These are phyloP conservation scores for Didymella sp. DNA, from an alignment of 2,329 filamentous ascomycete species.

Conservation along the genomic window DNA sequence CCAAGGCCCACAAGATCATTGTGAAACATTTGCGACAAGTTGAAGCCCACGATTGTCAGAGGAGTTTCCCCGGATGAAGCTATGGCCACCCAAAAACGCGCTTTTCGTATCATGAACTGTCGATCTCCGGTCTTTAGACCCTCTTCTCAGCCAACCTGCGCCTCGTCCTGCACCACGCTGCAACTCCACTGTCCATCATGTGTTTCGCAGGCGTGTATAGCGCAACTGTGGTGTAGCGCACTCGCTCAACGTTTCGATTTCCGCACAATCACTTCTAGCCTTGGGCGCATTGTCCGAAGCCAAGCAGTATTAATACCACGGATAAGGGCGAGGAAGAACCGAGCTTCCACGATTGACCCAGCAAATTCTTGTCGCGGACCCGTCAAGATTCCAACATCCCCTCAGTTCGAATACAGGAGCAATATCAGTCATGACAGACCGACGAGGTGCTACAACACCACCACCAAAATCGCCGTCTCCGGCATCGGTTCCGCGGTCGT, in stretches of 20 bases:
- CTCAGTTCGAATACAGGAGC: neutral
- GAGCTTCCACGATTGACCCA: neutral
- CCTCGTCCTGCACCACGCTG: slow-evolving; percentile 24
- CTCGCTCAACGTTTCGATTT: neutral
- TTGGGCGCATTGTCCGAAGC: neutral
- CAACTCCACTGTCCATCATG: slow-evolving; percentile 20
- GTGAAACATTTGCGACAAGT: slow-evolving; percentile 18
- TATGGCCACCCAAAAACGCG: slow-evolving; percentile 23
- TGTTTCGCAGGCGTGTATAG: slow-evolving; percentile 11
- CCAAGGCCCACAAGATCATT: slow-evolving; percentile 15
- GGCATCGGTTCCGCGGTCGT: slow-evolving; percentile 25
- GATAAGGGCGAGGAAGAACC: slow-evolving; percentile 15
- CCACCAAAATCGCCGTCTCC: slow-evolving; percentile 29
- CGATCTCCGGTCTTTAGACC: slow-evolving; percentile 28
- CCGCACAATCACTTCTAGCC: neutral
- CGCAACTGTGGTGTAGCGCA: slow-evolving; percentile 9
- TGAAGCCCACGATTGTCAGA: slow-evolving; percentile 18
- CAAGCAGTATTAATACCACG: slow-evolving; percentile 2
- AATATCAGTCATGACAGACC: slow-evolving; percentile 25
- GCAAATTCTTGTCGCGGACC: slow-evolving; percentile 1
- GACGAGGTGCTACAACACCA: slow-evolving; percentile 22
- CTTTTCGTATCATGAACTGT: slow-evolving; percentile 16
- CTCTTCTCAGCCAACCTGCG: slow-evolving; percentile 31
- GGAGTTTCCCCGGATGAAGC: slow-evolving; percentile 24
- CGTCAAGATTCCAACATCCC: neutral